Base-by-base conservation (phyloP, 345 rosid genomes). In the Leavenworthia alabamica region DNA sequence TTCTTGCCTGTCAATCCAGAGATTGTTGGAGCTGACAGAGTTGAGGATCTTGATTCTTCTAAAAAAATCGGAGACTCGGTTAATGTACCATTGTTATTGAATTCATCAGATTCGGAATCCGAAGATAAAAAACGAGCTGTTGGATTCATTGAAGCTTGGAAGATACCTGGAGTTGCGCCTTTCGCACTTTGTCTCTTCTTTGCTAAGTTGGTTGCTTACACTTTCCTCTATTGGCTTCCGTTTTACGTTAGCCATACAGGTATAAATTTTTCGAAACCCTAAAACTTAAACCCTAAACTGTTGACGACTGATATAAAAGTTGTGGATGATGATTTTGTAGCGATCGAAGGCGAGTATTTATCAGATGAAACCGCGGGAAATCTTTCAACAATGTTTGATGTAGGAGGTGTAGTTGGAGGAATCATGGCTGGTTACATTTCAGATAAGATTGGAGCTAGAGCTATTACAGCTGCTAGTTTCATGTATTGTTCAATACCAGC, bases 331-430 rank as follows among this genome's bases (percentile, higher is more conserved):
- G 12, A 20, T 53, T 69, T 69, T 78, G 71, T 83, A 89, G 98
- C 96, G 5, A 83, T 93, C 2, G 88, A 82, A 17, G 99, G 99
- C 7, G 77, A 85, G 72, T 89, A 85, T 72, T 57, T 93, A 58
- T 85, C 97, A 1, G 78, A 78, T 16, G 85, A 64, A 49, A 68
- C 91, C 23, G 91, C 97, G 3, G 97, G 97, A 19, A 81, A 85
- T 71, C 76, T 93, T 26, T 93, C 99, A 22, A 93, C 99, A 20
- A 31, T 89, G 66, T 93, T 93, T 8, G 99, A 93, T 50, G 75
- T 93, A 4, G 99, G 99, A 75, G 99, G 99, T 4, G 96, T 89
- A 27, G 54, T 93, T 6, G 99, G 99, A 10, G 99, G 99, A 23
- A 89, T 93, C 44, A 73, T 89, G 68, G 99, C 99, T 0, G 99